A percentile compares a stretch with the other conserved stretches of the same genome.
These are phyloP conservation scores for Copromyces sp. DNA, from an alignment of 495 filamentous ascomycete species.

Conservation along the genomic window DNA sequence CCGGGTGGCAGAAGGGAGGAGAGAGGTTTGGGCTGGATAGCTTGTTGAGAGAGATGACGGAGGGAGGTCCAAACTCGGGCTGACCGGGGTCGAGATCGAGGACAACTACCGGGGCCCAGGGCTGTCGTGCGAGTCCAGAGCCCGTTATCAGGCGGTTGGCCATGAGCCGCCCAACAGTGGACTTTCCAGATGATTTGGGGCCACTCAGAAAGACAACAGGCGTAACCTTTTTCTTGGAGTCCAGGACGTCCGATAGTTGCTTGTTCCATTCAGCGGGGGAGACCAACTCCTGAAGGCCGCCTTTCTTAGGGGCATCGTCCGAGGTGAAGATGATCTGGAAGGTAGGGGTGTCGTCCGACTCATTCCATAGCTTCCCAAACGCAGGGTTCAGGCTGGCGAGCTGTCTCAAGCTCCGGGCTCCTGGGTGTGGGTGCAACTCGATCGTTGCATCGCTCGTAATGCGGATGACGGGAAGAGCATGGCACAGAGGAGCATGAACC, in stretches of 20 bases:
- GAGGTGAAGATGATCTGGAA: conserved; percentile 39
- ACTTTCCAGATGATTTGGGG: conserved; percentile 78
- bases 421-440: conserved; percentile 40
- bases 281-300: conserved; percentile 48
- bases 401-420: conserved; percentile 42
- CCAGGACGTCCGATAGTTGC: conserved; percentile 28
- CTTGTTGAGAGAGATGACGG: conserved; percentile 62
- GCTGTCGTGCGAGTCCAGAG: conserved; percentile 14
- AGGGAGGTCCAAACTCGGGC: conserved; percentile 70
- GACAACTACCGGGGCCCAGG: conserved; percentile 41
- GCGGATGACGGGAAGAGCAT: conserved; percentile 64
- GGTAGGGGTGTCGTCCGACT: conserved; percentile 18
- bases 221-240: conserved; percentile 29
- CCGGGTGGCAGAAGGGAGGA: conserved; percentile 64
- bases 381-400: conserved; percentile 55
- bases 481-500: conserved; percentile 65
- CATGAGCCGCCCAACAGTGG: conserved; percentile 70
- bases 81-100: conserved; percentile 80
- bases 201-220: conserved; percentile 56
- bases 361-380: conserved; percentile 68
- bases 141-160: conserved; percentile 61
- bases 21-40: conserved; percentile 56
- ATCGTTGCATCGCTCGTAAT: conserved; percentile 41
- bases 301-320: conserved; percentile 31
- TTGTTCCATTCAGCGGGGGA: conserved; percentile 58